Conservation (phyloP, 2,329 filamentous ascomycete species). For the Neocucurbitaria cava region DNA sequence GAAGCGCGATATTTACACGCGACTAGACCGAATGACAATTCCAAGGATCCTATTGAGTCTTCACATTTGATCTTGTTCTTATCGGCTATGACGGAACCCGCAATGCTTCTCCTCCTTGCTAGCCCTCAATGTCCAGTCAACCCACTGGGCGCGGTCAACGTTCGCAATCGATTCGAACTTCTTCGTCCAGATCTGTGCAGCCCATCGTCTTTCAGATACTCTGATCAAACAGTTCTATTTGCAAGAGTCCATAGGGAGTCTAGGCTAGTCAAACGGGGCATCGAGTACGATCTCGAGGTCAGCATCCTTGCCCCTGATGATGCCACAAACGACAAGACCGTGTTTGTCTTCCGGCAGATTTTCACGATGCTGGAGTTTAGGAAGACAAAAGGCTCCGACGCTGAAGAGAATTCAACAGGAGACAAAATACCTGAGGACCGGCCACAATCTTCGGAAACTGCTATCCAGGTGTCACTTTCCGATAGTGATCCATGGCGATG, state of each 20-base stretch:
- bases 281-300: conserved; percentile 10
- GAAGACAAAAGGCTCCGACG: neutral
- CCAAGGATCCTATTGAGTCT: neutral
- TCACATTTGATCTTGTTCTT: conserved; percentile 5
- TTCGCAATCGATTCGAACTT: conserved; percentile 10
- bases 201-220: neutral
- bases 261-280: conserved; percentile 6
- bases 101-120: conserved; percentile 13
- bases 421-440: neutral
- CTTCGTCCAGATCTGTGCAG: conserved; percentile 7
- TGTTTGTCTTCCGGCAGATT: conserved; percentile 8
- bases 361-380: conserved; percentile 13
- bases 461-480: conserved; percentile 1
- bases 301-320: neutral
- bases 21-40: neutral
- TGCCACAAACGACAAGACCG: neutral
- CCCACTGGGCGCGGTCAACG: conserved; percentile 11
- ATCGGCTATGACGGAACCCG: conserved; percentile 9
- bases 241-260: neutral
- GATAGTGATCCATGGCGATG: conserved; percentile 4
- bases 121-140: conserved; percentile 9
- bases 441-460: neutral
- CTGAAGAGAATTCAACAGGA: neutral
- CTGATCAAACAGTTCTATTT: neutral
- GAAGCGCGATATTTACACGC: conserved; percentile 2